Evolutionary conservation across 2,329 filamentous ascomycete genomes (phyloP).

Genomic region (Microsporum canis): DNA sequence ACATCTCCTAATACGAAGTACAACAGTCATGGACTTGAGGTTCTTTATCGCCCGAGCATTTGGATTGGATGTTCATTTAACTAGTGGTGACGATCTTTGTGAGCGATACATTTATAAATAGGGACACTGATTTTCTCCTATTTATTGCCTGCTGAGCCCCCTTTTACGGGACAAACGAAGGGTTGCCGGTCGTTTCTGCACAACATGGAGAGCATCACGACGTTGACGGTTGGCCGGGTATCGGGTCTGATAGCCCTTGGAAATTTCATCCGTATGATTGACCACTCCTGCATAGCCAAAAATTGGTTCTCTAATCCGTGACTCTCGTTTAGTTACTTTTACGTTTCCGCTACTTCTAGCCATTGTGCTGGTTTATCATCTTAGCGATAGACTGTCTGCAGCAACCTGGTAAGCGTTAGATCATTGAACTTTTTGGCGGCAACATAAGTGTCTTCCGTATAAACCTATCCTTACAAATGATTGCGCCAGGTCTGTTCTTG

Average conservation of each 20-base stretch:
- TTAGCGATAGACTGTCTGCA: slow-evolving; percentile 27
- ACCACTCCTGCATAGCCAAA: not conserved
- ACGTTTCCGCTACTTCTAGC: slow-evolving; percentile 27
- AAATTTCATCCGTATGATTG: not conserved
- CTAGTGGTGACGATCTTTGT: too few relatives aligned
- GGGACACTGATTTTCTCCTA: not conserved
- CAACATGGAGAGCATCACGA: not conserved
- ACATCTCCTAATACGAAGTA: too few relatives aligned
- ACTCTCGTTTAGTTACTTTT: slow-evolving; percentile 22
- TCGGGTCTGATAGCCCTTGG: slow-evolving; percentile 3
- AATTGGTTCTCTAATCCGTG: not conserved
- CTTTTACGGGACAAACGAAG: not conserved
- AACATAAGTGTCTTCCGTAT: not conserved
- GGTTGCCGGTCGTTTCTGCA: not conserved
- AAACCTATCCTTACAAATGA: not conserved
- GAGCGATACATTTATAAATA: not conserved
- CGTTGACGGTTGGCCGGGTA: slow-evolving; percentile 1
- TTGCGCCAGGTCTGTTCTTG: slow-evolving; percentile 26
- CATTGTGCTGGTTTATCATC: slow-evolving; percentile 26
- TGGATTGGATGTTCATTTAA: too few relatives aligned
- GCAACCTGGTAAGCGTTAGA: slow-evolving; percentile 14
- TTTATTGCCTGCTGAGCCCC: not conserved
- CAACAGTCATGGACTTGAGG: too few relatives aligned
- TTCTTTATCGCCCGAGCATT: too few relatives aligned
- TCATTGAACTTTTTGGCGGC: not conserved